These are phyloP conservation scores for Hibiscus syriacus DNA, from an alignment of 345 rosid species.

Conservation along the genomic window DNA sequence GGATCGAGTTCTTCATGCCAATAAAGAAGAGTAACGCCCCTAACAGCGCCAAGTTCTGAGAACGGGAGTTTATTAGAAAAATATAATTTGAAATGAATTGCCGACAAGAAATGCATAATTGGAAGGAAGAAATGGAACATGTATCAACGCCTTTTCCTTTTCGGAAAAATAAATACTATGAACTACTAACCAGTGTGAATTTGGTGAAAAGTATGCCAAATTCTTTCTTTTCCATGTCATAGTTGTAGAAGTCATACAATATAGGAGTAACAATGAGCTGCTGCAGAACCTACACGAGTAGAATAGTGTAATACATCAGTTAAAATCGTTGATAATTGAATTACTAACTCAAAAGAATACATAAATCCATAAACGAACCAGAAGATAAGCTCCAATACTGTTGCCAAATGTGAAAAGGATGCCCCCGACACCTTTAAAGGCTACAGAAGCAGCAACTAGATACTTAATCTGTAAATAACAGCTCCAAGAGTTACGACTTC, in stretches of 20 bases:
- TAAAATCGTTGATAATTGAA: not conserved
- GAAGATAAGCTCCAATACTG: conserved; percentile 59
- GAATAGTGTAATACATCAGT: not conserved
- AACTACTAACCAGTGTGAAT: conserved; percentile 48
- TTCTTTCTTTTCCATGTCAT: conserved; percentile 45
- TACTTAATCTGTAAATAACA: conserved; percentile 21
- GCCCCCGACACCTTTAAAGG: conserved; percentile 61
- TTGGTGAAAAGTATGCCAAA: conserved; percentile 39
- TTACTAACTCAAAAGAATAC: not conserved
- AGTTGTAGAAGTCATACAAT: conserved; percentile 65
- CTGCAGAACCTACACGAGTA: conserved; percentile 46
- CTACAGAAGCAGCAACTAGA: conserved; percentile 42
- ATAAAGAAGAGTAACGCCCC: too few relatives aligned
- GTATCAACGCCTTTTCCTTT: not conserved
- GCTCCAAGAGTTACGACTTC: too few relatives aligned
- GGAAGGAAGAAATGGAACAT: not conserved
- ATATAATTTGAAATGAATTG: not conserved
- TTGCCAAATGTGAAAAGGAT: conserved; percentile 57
- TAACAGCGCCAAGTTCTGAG: conserved; percentile 61
- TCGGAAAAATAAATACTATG: not conserved
- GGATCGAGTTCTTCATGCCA: conserved; percentile 44
- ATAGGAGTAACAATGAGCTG: conserved; percentile 47
- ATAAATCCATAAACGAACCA: conserved; percentile 30
- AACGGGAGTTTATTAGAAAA: not conserved
- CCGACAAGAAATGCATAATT: not conserved